Base-by-base conservation (phyloP, 345 rosid species). In the Brassica rapa region DNA sequence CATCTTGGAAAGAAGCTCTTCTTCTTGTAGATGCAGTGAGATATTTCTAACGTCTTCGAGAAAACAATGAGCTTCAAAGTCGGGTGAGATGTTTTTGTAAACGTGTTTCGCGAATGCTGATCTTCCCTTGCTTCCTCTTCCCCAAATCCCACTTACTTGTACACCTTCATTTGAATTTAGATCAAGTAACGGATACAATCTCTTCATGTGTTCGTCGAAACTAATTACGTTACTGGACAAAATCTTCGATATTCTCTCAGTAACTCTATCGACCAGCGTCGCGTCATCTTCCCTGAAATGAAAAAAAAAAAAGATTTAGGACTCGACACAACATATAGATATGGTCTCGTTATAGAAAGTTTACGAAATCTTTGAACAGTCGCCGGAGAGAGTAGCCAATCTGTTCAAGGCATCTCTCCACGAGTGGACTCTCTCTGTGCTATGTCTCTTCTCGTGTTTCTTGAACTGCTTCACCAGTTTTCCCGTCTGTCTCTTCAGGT, bases 31-130 rank as follows among this genome's bases (percentile, higher is more conserved):
- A 69, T 68, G n/a, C 3, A 16, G 16, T 3, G 83, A 55, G 14
- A 15, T 43, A 53, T 1, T 59, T 30, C 70, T 74, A 25, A 74
- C 75, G 55, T 69, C 67, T 41, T 74, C 63, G 30, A 80, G 79
- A 30, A 69, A 74, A 19, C 83, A 80, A 74, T 80, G 83, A 6
- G 83, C 71, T 70, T 80, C 79, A 3, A 80, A 80, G 59, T 69
- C 4, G n/a, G 24, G 23, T 7, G 78, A 69, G 53, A 80, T 74
- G 62, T 39, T 30, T 4, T 80, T 29, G 75, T 80, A 80, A 2
- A 80, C 71, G 56, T 56, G 49, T 19, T 32, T 74, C 12, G 83
- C 72, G 21, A 80, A 71, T 12, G 75, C 75, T 29, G 59, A 74
- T 80, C 79, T 74, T 23, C 83, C 83, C 3, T 14, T 55, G 9